phyloP scores from a whole-genome alignment of 441 rosid species.

The Jatropha multifida region DNA sequence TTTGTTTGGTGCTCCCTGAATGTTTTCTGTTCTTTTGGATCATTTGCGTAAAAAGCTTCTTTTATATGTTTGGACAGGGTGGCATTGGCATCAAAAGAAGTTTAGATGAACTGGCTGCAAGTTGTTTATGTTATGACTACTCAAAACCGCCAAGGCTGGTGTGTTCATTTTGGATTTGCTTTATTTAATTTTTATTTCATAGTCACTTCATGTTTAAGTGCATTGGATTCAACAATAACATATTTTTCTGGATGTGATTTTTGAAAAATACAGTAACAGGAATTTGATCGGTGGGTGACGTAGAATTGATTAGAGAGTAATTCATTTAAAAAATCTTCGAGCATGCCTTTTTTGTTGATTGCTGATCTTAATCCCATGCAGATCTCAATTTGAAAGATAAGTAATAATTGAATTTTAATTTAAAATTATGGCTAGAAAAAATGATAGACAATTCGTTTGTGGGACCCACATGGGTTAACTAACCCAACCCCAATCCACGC shows the following conservation, averaged over 20 bases:
- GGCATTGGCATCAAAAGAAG: constrained; percentile 81
- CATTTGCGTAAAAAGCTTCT: background rate
- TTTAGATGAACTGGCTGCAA: constrained; percentile 75
- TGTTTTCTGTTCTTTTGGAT: background rate
- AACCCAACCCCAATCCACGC: too few species aligned
- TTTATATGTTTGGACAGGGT: constrained; percentile 46
- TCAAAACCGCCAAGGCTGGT: constrained; percentile 85
- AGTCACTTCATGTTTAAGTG: background rate
- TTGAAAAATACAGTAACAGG: background rate
- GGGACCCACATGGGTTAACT: too few species aligned
- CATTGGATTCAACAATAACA: background rate
- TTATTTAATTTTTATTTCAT: background rate
- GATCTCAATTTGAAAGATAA: too few species aligned
- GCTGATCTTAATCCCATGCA: too few species aligned
- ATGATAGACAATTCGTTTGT: too few species aligned
- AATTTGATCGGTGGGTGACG: background rate
- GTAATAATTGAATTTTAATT: too few species aligned
- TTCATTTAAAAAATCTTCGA: too few species aligned
- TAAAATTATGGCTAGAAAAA: too few species aligned
- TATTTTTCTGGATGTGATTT: background rate
- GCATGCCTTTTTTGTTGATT: too few species aligned
- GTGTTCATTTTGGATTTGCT: constrained; percentile 33
- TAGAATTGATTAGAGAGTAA: too few species aligned
- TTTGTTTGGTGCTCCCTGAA: background rate
- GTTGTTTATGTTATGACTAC: constrained; percentile 60